Evolutionary conservation across 371 early-diverging fungal genomes (phyloP), one percentile per base, ranked within the genome.

Genomic region (Dinochytrium kinnereticum): DNA sequence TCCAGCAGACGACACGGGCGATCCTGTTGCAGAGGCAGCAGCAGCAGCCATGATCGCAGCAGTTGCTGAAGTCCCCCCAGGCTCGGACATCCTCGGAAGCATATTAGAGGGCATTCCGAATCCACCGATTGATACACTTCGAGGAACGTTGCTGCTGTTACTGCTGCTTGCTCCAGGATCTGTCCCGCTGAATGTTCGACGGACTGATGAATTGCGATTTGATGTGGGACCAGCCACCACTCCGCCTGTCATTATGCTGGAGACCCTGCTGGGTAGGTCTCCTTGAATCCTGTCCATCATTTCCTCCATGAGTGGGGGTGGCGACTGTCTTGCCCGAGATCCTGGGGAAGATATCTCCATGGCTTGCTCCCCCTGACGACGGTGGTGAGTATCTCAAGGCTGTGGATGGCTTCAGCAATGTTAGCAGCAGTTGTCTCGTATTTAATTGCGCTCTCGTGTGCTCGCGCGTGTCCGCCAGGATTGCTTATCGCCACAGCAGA

Each of bases 1-100:
- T 13, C 61, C 61, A 17, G 61, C 61, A 15, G 61, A 61, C 15
- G 61, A 61, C 2, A 61, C 61, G 31, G 61, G 61, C 7, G 34
- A 33, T 36, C 61, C 61, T 34, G 3, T 17, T 13, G 26, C 24
- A 44, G 44, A 44, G 19, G 44, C 13, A 44, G 44, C 44, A 19
- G 7, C 19, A 19, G 44, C 7, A n/a, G 61, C 30, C 2, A 61
- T 36, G 31, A 36, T 30, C 7, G 34, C 3, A 30, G 34, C 61
- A 61, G 3, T 17, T 13, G 26, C 24, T 13, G 44, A 44, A 44
- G 44, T 7, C 7, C 13, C 44, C 13, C 19, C 19, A 19, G 44
- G 19, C 19, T 44, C 44, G 13, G 44, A 44, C 44, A 44, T 44
- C 13, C 44, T 7, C 44, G 44, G 44, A 7, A 44, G 7, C 44